Evolutionary conservation across 2,329 filamentous ascomycete genomes (phyloP), one percentile per base, ranked within the genome.

Genomic region (Chalaropsis ovoidea): DNA sequence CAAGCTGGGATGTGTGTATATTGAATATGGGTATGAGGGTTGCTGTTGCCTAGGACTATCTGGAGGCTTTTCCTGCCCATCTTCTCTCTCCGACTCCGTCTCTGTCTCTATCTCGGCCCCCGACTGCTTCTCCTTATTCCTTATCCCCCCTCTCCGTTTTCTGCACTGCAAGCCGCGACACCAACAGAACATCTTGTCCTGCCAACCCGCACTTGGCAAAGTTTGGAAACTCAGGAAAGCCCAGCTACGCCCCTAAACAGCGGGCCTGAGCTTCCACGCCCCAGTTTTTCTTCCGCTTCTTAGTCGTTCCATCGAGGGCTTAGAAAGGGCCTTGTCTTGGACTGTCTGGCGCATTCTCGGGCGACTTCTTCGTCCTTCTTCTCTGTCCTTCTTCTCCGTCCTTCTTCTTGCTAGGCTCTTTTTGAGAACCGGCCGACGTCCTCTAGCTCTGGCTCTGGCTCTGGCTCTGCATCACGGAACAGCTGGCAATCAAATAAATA

Each of bases 181-280:
- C 2, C 22, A 19, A 54, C 47, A 54, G 6, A 17, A 31, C 31
- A 6, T 31, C 31, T 6, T 31, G 31, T 31, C 31, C 31, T 31
- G 31, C 31, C 31, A 31, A 19, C 10, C 54, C 54, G 54, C 22
- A 15, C 31, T 58, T 58, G 54, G 24, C 31, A 58, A 58, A 56
- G 24, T 31, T 56, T 17, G 52, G 52, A 56, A 56, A 27, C 52
- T 56, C 52, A 17, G 11, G 11, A 58, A 58, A 54, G 13, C 49
- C 13, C 52, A 24, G 52, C 52, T 56, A 56, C 52, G 52, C 54
- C 54, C 54, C 54, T 58, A 58, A 58, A 31, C 54, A n/a, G n/a
- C 31, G 15, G 54, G 54, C 24, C 54, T 39, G n/a, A 58, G 54
- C 54, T 58, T 58, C 27, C 10, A 58, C 24, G 15, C 54, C 27